phyloP scores from a whole-genome alignment of 2,329 filamentous ascomycete species.

The Celoporthe dispersa region DNA sequence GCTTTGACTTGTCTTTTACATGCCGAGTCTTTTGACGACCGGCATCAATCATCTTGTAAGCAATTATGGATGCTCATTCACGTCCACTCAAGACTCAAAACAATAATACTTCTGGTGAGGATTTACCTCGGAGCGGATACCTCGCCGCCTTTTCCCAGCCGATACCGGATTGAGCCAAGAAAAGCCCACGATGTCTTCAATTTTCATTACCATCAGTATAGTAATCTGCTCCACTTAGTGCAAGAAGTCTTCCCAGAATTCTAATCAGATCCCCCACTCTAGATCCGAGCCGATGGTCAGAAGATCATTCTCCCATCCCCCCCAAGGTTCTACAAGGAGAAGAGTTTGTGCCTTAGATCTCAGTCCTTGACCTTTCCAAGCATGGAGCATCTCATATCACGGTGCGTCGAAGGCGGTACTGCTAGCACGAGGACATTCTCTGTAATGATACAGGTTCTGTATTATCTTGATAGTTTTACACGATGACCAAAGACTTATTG shows the following conservation, averaged over 20 bases:
- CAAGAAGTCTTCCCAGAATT: neutral
- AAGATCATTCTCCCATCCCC: neutral
- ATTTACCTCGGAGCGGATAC: neutral
- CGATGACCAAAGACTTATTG: neutral
- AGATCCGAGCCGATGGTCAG: neutral
- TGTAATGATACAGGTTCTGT: neutral
- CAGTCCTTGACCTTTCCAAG: neutral
- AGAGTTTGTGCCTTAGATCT: neutral
- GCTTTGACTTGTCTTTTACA: neutral
- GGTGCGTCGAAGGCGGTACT: neutral
- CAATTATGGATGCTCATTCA: neutral
- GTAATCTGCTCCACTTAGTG: neutral
- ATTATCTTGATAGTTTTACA: neutral
- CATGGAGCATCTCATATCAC: neutral
- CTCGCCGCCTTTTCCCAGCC: neutral
- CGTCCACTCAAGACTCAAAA: neutral
- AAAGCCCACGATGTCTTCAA: neutral
- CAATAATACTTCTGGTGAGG: neutral
- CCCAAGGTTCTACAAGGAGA: neutral
- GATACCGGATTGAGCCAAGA: conserved; percentile 5
- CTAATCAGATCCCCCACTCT: neutral
- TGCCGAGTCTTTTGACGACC: neutral
- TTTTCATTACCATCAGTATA: neutral
- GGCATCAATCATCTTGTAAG: neutral
- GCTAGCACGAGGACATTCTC: neutral